phyloP scores from a whole-genome alignment of 1,284 basidiomycete species.

The Cutaneotrichosporon sp. region DNA sequence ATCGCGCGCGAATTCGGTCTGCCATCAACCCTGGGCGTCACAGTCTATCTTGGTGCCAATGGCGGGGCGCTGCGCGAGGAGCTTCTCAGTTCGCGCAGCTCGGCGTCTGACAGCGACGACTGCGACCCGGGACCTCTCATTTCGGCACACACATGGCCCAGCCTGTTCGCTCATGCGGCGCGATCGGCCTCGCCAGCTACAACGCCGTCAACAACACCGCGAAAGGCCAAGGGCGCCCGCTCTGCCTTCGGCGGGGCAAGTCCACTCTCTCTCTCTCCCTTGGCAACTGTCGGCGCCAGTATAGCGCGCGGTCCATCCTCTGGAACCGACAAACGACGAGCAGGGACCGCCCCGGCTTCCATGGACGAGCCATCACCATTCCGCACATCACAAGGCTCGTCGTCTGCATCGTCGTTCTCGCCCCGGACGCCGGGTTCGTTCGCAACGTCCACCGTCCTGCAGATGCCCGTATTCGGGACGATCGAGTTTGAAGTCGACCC shows the following conservation, averaged over 20 bases:
- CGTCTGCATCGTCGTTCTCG: constrained; percentile 18
- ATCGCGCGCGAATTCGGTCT: constrained; percentile 47
- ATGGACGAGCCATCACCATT: constrained; percentile 6
- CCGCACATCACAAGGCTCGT: constrained; percentile 11
- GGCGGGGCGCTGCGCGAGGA: neutral
- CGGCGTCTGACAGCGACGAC: constrained; percentile 18
- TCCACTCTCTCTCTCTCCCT: constrained; percentile 18
- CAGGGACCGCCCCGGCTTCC: constrained; percentile 9
- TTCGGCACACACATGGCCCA: constrained; percentile 34
- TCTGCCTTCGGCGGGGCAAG: constrained; percentile 2
- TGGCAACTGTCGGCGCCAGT: constrained; percentile 14
- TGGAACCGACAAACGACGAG: neutral
- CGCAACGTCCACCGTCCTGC: neutral
- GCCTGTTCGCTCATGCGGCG: constrained; percentile 25
- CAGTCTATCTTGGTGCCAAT: constrained; percentile 32
- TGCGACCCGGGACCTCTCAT: constrained; percentile 31
- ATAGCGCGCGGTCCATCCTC: constrained; percentile 9
- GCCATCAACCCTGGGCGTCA: constrained; percentile 40
- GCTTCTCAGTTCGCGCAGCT: neutral
- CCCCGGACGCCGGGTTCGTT: constrained; percentile 24
- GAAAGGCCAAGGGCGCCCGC: neutral
- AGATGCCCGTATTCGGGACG: constrained; percentile 35
- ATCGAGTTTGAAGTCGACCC: constrained; percentile 47
- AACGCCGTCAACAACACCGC: constrained; percentile 7
- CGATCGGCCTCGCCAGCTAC: neutral